These are phyloP conservation scores for Macrolepiota albuminosa DNA, from an alignment of 768 basidiomycete species.

Conservation along the genomic window DNA sequence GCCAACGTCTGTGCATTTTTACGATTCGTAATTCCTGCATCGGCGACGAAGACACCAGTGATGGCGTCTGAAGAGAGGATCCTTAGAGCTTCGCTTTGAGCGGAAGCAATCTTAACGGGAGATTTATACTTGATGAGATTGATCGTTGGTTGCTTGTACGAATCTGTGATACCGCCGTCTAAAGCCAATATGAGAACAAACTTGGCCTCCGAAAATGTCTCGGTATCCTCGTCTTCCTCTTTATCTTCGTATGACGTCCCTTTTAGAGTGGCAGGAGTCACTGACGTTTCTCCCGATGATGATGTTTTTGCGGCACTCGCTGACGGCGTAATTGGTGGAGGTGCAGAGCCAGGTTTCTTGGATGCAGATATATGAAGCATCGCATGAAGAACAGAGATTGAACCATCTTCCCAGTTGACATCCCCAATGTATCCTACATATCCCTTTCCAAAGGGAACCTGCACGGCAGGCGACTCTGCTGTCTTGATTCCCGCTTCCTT, in stretches of 20 bases:
- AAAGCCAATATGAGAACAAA: slow-evolving; percentile 29
- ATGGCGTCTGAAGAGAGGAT: slow-evolving; percentile 24
- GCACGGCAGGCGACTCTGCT: slow-evolving; percentile 21
- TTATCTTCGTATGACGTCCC: background rate
- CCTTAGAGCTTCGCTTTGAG: slow-evolving; percentile 16
- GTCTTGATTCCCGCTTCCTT: slow-evolving; percentile 12
- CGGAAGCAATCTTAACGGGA: slow-evolving; percentile 16
- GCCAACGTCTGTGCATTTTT: slow-evolving; percentile 19
- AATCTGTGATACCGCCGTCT: slow-evolving; percentile 18
- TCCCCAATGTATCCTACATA: slow-evolving; percentile 35
- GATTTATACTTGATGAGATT: slow-evolving; percentile 20
- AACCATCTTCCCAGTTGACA: slow-evolving; percentile 25
- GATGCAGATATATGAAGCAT: slow-evolving; percentile 24
- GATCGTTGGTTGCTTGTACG: slow-evolving; percentile 22
- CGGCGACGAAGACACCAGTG: slow-evolving; percentile 30
- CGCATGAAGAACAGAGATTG: slow-evolving; percentile 24
- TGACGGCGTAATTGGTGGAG: background rate
- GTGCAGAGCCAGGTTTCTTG: background rate
- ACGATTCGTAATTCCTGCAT: slow-evolving; percentile 26
- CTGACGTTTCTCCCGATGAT: background rate
- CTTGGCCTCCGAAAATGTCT: background rate
- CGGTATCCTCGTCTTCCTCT: background rate
- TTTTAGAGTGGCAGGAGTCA: background rate
- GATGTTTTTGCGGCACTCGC: background rate
- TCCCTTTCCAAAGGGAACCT: slow-evolving; percentile 29